These are phyloP conservation scores for Nannizziopsis barbatae DNA, from an alignment of 2,329 filamentous ascomycete species.

Conservation along the genomic window DNA sequence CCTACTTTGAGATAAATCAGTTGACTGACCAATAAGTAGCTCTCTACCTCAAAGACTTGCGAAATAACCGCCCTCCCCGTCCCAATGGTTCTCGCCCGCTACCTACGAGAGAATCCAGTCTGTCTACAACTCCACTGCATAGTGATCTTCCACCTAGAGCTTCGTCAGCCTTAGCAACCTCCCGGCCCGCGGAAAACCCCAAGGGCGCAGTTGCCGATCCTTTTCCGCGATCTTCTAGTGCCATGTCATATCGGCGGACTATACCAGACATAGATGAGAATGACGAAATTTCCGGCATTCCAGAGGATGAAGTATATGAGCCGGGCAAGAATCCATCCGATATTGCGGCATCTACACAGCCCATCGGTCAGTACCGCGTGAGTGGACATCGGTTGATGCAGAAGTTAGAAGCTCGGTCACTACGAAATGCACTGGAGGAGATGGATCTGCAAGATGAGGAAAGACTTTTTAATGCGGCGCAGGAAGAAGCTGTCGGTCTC, in stretches of 20 bases:
- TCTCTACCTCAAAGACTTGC: constrained; percentile 49
- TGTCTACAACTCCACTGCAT: constrained; percentile 19
- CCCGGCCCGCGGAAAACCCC: constrained; percentile 18
- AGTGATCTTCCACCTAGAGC: constrained; percentile 32
- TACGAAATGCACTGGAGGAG: constrained; percentile 47
- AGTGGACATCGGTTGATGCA: constrained; percentile 46
- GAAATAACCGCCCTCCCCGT: constrained; percentile 45
- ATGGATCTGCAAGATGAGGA: constrained; percentile 48
- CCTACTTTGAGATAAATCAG: neutral
- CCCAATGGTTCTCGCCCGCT: constrained; percentile 51
- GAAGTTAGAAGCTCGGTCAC: constrained; percentile 46
- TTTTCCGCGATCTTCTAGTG: constrained; percentile 30
- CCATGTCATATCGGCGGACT: constrained; percentile 31
- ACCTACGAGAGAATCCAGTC: constrained; percentile 37
- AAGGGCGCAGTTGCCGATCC: constrained; percentile 18
- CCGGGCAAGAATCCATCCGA: constrained; percentile 26
- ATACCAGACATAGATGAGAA: constrained; percentile 20
- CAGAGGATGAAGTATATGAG: constrained; percentile 11
- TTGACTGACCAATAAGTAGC: constrained; percentile 31
- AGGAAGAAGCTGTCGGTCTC: constrained; percentile 52
- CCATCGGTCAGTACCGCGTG: constrained; percentile 43
- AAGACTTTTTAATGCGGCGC: constrained; percentile 45
- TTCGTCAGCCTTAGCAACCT: constrained; percentile 34
- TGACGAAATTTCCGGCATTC: constrained; percentile 5
- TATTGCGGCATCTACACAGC: constrained; percentile 23